Evolutionary conservation across 805 yeast genomes (phyloP).

Genomic region (Kluyveromyces starmeri): DNA sequence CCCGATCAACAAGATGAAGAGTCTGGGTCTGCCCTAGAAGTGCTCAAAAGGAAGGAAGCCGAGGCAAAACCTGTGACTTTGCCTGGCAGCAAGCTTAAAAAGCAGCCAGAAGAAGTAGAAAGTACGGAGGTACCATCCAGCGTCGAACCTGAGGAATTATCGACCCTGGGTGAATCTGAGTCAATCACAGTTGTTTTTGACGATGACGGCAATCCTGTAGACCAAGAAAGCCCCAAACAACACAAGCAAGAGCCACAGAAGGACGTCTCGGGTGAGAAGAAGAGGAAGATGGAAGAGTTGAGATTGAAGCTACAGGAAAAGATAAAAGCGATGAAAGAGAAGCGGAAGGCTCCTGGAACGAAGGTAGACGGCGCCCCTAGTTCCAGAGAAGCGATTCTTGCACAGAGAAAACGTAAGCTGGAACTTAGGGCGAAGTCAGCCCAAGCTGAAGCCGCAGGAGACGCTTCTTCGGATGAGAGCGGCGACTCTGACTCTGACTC

Average conservation of each 20-base stretch:
- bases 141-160: conserved; percentile 15
- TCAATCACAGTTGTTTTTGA: conserved; percentile 46
- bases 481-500: conserved; percentile 30
- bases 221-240: conserved; percentile 16
- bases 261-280: conserved; percentile 23
- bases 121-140: conserved; percentile 6
- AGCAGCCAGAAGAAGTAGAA: conserved; percentile 10
- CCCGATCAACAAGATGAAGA: conserved; percentile 47
- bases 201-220: conserved; percentile 57
- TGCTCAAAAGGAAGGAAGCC: conserved; percentile 44
- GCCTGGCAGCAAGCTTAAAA: conserved; percentile 29
- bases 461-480: conserved; percentile 24
- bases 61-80: conserved; percentile 39
- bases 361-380: conserved; percentile 72
- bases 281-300: conserved; percentile 51
- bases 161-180: conserved; percentile 12
- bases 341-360: conserved; percentile 88
- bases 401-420: conserved; percentile 46
- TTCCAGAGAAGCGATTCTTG: conserved; percentile 72
- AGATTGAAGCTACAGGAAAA: conserved; percentile 72
- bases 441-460: conserved; percentile 34
- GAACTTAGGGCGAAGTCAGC: conserved; percentile 28
- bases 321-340: conserved; percentile 60
- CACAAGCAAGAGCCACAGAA: conserved; percentile 8
- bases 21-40: conserved; percentile 50